Percentiles rank a stretch among this genome's conserved stretches.
These are phyloP conservation scores for Ceratobasidium sp. DNA, from an alignment of 1,284 basidiomycete species.

Conservation along the genomic window DNA sequence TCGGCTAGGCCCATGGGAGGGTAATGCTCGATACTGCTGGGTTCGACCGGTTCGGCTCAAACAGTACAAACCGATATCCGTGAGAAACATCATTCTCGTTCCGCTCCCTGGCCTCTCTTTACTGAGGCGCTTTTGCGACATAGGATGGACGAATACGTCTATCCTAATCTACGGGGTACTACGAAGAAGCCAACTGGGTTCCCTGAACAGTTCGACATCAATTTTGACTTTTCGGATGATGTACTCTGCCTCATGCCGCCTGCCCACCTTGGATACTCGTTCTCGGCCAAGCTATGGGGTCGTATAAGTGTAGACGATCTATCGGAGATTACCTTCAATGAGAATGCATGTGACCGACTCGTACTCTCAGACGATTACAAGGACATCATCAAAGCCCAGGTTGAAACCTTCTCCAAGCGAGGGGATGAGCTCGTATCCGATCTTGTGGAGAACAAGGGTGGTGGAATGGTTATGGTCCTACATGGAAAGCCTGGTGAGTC, in stretches of 20 bases:
- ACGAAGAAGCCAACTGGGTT: background rate
- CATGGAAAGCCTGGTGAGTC: constrained; percentile 32
- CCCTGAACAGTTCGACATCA: constrained; percentile 25
- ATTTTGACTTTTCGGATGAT: constrained; percentile 17
- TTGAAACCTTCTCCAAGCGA: background rate
- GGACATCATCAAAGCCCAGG: constrained; percentile 27
- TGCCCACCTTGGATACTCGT: constrained; percentile 28
- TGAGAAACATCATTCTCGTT: background rate
- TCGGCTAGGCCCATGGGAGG: constrained; percentile 12
- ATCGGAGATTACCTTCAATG: constrained; percentile 8
- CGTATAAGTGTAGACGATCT: constrained; percentile 14
- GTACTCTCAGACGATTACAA: constrained; percentile 22
- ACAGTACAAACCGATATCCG: background rate
- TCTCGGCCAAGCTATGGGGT: constrained; percentile 25
- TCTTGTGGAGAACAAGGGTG: constrained; percentile 10
- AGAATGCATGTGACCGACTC: constrained; percentile 19
- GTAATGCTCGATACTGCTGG: constrained; percentile 21
- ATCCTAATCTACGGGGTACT: background rate
- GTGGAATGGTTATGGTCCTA: constrained; percentile 23
- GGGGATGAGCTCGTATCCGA: background rate
- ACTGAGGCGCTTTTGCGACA: background rate
- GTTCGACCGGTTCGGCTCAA: constrained; percentile 12
- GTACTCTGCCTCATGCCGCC: constrained; percentile 25
- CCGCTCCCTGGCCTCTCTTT: background rate
- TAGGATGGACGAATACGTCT: constrained; percentile 1